Percentiles rank a stretch among this genome's conserved stretches.
These are phyloP conservation scores for Arctium lappa DNA, from an alignment of 129 eudicot species.

Conservation along the genomic window DNA sequence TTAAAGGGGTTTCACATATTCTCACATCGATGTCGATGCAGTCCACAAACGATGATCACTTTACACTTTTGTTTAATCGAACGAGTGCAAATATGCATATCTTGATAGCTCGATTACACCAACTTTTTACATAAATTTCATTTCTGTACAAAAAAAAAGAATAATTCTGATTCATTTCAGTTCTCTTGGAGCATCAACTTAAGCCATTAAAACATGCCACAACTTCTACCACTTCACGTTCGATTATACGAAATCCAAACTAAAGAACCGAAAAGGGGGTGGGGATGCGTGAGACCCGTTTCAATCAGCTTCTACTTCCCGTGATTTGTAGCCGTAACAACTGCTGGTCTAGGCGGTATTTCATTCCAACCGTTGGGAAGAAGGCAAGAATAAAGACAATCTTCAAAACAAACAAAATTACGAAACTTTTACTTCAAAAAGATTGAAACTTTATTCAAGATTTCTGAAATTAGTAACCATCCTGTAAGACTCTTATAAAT, in stretches of 20 bases:
- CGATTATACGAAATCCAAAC: background rate
- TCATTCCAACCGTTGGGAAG: slow-evolving; percentile 76
- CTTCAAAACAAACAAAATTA: slow-evolving; percentile 34
- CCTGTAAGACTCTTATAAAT: background rate
- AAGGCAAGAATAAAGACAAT: slow-evolving; percentile 73
- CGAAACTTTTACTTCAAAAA: slow-evolving; percentile 2
- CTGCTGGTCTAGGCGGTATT: slow-evolving; percentile 52
- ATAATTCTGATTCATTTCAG: background rate
- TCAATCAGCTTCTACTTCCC: slow-evolving; percentile 50
- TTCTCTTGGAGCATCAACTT: slow-evolving; percentile 2
- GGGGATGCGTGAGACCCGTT: slow-evolving; percentile 34
- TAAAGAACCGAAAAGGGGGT: slow-evolving; percentile 7
- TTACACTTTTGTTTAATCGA: no score
- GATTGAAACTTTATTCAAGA: background rate
- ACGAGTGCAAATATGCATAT: background rate
- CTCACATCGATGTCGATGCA: no score
- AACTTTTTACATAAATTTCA: slow-evolving; percentile 6
- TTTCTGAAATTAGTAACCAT: background rate
- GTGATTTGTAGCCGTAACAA: slow-evolving; percentile 15
- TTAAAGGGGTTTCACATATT: no score
- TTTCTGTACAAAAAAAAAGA: slow-evolving; percentile 5
- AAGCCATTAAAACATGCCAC: slow-evolving; percentile 1
- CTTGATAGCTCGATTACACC: background rate
- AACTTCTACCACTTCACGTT: slow-evolving; percentile 15
- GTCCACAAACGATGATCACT: no score